Evolutionary conservation across 2,329 filamentous ascomycete species (phyloP), one percentile per base, ranked within the genome.

Genomic region (Ceratocystis papillata): DNA sequence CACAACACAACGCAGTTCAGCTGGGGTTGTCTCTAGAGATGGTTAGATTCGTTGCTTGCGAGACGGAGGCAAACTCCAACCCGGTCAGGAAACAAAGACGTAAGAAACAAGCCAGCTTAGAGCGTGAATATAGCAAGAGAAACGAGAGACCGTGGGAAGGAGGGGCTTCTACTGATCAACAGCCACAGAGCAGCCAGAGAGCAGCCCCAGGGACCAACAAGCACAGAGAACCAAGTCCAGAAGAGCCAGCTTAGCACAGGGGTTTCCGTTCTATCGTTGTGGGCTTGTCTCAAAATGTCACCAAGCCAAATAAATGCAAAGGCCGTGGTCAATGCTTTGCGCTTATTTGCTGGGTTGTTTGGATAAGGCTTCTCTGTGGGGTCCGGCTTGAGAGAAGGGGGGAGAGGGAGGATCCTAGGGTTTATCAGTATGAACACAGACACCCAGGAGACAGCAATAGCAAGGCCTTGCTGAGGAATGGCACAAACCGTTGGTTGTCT

Each of bases 201-300:
- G 10, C 37, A 41, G 37, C 37, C 37, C 37, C 10, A 41, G 37
- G 37, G 37, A 12, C 37, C 37, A 41, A 12, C 37, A 41, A 41
- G 37, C 37, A 41, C 10, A 41, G 37, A 41, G 37, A 12, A 3
- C 37, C 37, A 41, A 41, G 37, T 41, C 0, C 10, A 12, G 37
- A 41, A 41, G 37, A 41, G 37, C 10, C 37, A 41, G 37, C 37
- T 41, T 41, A 41, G 37, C 37, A 41, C 37, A 55, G 50, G 50
- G 50, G 20, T 10, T 25, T 25, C n/a, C 3, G 7, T 28, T 28
- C 20, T 28, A 15, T 28, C 10, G 20, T 5, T 25, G 8, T 28
- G 50, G 50, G 50, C 65, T 68, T 65, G 44, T 63, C 65, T 68
- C 61, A 61, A 60, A 46, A 48, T 64, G 59, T 46, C 28, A 44